Evolutionary conservation across 148 eudicot genomes (phyloP), one percentile per base, ranked within the genome.

Genomic region (Cornus florida): DNA sequence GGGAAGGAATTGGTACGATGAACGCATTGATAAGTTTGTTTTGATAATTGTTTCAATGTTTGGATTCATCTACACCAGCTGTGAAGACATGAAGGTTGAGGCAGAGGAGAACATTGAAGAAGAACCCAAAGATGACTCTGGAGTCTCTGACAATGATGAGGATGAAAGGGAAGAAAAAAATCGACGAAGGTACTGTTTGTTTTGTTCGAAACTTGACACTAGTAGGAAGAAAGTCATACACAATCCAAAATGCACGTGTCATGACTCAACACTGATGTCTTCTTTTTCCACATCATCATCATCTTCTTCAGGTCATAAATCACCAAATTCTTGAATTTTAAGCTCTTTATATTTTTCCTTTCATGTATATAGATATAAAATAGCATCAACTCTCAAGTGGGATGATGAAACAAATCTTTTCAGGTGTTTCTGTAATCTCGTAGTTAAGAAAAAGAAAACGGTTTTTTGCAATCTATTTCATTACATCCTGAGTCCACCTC

Each of bases 191-290:
- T 91, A 81, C 35, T 91, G 94, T 75, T 82, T 91, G 38, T 86
- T 84, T 28, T 91, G 94, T 85, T 79, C 89, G 35, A 91, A 89
- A 68, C 83, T 91, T 41, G 94, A 91, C 70, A 33, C 72, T 46
- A 71, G 73, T 12, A 81, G 80, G 50, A 82, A 78, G 69, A 80
- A 74, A 81, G 90, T 82, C 22, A 43, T 87, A 43, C 92, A 91
- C 64, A 71, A 86, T 78, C 86, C 84, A 62, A 83, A 76, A 32
- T 91, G 94, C 79, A 80, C 78, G n/a, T 91, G 94, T 79, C 84
- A 80, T 76, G 82, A 65, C 59, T 66, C 77, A 74, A 77, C 86
- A 14, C 78, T 82, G 41, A n/a, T 70, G 48, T 80, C 78, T 56
- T 73, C 82, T 35, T 59, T 78, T 43, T 73, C 79, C 0, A 75